These are phyloP conservation scores for Paramecium biaurelia DNA, from an alignment of 73 alveolate species.

Conservation along the genomic window DNA sequence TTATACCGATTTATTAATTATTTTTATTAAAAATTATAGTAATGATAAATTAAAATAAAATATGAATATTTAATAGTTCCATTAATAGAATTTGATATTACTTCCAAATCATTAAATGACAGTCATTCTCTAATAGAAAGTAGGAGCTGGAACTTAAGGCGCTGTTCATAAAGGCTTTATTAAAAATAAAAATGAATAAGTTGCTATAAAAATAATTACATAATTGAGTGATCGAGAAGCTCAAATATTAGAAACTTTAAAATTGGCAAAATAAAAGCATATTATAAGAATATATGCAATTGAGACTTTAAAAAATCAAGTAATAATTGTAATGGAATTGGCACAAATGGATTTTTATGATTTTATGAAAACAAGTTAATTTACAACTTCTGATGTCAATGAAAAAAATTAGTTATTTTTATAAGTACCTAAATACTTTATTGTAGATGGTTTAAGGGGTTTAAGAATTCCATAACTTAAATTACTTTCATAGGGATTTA, in stretches of 20 bases:
- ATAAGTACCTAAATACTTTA: neutral
- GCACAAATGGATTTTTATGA: neutral
- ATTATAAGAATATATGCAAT: neutral
- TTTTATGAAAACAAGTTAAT: neutral
- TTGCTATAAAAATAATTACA: neutral
- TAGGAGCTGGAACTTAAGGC: neutral
- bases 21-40: too few species aligned
- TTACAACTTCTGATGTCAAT: neutral
- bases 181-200: neutral
- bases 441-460: neutral
- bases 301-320: neutral
- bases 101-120: neutral
- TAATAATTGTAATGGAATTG: neutral
- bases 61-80: neutral
- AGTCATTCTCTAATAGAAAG: neutral
- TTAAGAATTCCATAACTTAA: neutral
- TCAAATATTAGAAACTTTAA: neutral
- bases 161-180: neutral
- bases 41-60: too few species aligned
- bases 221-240: neutral
- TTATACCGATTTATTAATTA: too few species aligned
- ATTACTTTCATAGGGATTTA: constrained; percentile 61
- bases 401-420: neutral
- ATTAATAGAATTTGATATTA: neutral
- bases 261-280: neutral